Percentiles rank a stretch among this genome's conserved stretches.
These are phyloP conservation scores for Marsdenia floribunda DNA, from an alignment of 257 asterid genomes.

Conservation along the genomic window DNA sequence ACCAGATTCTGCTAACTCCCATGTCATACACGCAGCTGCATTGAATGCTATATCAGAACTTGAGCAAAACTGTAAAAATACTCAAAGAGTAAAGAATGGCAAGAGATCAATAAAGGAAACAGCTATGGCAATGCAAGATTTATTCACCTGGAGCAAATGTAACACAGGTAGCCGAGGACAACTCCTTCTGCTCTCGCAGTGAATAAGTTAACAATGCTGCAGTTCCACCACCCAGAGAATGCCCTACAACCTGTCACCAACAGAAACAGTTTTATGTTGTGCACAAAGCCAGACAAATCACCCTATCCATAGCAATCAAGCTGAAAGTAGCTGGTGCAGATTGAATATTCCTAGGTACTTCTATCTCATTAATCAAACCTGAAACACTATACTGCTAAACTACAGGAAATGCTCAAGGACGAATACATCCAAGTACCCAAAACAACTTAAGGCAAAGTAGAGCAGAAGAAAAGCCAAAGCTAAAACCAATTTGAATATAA, in stretches of 20 bases:
- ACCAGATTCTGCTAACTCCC: slow-evolving; percentile 98
- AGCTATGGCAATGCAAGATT: slow-evolving; percentile 5
- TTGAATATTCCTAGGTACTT: not conserved
- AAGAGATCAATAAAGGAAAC: not conserved
- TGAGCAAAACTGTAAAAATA: not conserved
- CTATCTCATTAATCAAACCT: not conserved
- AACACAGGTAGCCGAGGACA: slow-evolving; percentile 73
- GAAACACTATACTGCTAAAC: not conserved
- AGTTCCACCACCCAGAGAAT: slow-evolving; percentile 97
- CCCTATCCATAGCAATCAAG: not conserved
- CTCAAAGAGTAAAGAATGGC: too few species aligned
- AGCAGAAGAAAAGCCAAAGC: not conserved
- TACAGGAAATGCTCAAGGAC: not conserved
- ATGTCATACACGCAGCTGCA: slow-evolving; percentile 99
- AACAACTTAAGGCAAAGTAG: not conserved
- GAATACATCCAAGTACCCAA: not conserved
- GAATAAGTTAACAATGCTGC: slow-evolving; percentile 82
- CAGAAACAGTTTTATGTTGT: slow-evolving; percentile 9
- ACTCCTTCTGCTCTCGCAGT: slow-evolving; percentile 83
- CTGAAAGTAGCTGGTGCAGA: not conserved
- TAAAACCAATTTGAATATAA: not conserved
- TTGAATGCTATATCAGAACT: slow-evolving; percentile 11
- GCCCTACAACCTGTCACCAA: slow-evolving; percentile 72
- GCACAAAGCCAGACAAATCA: not conserved
- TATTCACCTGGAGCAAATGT: slow-evolving; percentile 92